Base-by-base conservation (phyloP, 202 grass and related monocot species). In the Sporobolus alterniflorus region DNA sequence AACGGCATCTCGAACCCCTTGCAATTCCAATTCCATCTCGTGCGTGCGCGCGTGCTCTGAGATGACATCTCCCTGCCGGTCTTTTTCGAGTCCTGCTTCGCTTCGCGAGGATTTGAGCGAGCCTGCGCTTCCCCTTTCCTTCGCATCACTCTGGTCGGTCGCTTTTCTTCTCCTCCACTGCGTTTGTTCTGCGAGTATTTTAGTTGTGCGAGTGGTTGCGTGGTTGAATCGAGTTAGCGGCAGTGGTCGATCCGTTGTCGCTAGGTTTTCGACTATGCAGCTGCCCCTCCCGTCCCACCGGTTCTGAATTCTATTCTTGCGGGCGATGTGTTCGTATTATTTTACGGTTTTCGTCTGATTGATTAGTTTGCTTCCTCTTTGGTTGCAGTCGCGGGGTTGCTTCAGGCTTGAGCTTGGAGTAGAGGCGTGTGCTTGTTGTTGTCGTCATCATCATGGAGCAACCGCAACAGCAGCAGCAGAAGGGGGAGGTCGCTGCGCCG, bases 361-460 rank as follows among this genome's bases (percentile, higher is more conserved):
- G 15, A 87, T 87, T 83, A 20, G 28, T 56, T 62, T 32, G 33
- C 52, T 67, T 26, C 81, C 57, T 85, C 78, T 88, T 64, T 64
- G 56, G 74, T n/a, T 62, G 31, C 75, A 73, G 68, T 62, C 39
- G 54, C 80, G 29, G 78, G 26, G 25, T 24, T 72, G 83, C 26
- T 62, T 62, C 26, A 41, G 64, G 7, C 41, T 62, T 36, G 3
- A 2, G 20, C 10, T 61, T 20, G 62, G 18, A 49, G 30, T 3
- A n/a, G 57, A 85, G 71, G 16, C 59, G 48, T 14, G n/a, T 11
- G 59, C 29, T 48, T 21, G 11, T 60, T 59, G 51, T n/a, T n/a
- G n/a, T n/a, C n/a, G n/a, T n/a, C n/a, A n/a, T 51, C 11, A 24
- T 31, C 29, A 90, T 90, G 88, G 91, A 93, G 77, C 68, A 65